These are phyloP conservation scores for Cercospora canescens DNA, from an alignment of 2,329 filamentous ascomycete species.

Conservation along the genomic window DNA sequence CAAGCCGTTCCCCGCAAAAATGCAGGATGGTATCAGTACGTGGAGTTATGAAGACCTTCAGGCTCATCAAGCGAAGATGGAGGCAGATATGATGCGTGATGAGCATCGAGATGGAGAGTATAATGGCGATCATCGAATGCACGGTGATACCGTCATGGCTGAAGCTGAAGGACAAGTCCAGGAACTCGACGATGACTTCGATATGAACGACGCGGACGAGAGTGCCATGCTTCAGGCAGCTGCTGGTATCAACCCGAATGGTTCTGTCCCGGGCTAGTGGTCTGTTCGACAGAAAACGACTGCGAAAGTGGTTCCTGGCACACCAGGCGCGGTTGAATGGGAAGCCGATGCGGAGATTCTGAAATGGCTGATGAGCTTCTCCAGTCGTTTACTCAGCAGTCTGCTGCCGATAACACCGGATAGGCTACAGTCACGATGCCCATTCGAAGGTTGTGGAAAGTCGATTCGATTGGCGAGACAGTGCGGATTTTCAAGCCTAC, in stretches of 20 bases:
- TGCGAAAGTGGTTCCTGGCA: not conserved
- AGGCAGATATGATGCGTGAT: conserved; percentile 66
- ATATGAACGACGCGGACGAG: conserved; percentile 37
- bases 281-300: not conserved
- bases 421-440: not conserved
- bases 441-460: not conserved
- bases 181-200: conserved; percentile 37
- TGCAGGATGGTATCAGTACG: conserved; percentile 90
- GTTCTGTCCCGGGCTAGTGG: not conserved
- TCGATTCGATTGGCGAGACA: not conserved
- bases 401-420: not conserved
- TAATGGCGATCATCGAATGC: conserved; percentile 44
- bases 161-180: conserved; percentile 33
- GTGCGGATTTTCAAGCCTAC: not conserved
- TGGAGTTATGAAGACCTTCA: conserved; percentile 83
- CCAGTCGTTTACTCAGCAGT: not conserved
- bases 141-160: conserved; percentile 35
- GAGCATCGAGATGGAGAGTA: conserved; percentile 51
- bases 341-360: not conserved
- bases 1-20: conserved; percentile 76
- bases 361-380: not conserved
- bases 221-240: conserved; percentile 9
- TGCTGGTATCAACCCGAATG: not conserved
- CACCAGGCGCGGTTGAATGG: not conserved
- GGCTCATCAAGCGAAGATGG: conserved; percentile 73